Base-by-base conservation (phyloP, 169 alveolate species). In the Miamiensis avidus region DNA sequence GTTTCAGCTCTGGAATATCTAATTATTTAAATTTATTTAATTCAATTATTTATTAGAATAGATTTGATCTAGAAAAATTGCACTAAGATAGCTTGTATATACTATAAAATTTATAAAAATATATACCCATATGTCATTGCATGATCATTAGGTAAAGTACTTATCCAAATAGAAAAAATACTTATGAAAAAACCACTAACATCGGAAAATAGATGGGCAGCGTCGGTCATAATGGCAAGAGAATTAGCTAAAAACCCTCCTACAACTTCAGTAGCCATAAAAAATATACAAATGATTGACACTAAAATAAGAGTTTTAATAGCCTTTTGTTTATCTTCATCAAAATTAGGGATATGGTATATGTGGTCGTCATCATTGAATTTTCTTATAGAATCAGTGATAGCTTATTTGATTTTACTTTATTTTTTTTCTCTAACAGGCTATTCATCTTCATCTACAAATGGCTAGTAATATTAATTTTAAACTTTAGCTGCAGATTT, bases 161-260 rank as follows among this genome's bases (percentile, higher is more conserved):
- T 93, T 28, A 97, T 93, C 91, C 93, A 92, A 74, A 98, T 85
- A 1, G 99, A 95, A 85, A 95, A 88, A 81, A 98, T 91, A 31
- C 98, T 94, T 88, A 97, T 97, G 4, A 94, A 87, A 87, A 97
- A 98, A 29, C 99, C 98, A 72, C 96, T 89, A 49, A 98, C 88
- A 85, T 98, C 99, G 65, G 99, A 96, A 85, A 97, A 94, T 88
- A 98, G 88, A 88, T 98, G 99, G 16, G 99, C 98, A 34, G 99
- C 99, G 92, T 98, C 99, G 6, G 99, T 92, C 90, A 96, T 88
- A 49, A 97, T 91, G 30, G 99, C 98, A 29, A 97, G 86, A 16
- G 99, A 96, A 81, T 93, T 91, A 25, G 99, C 93, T 25, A 93
- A 69, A 25, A 93, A 31, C 16, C 98, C 99, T 15, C 98, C 99